Evolutionary conservation across 768 basidiomycete genomes (phyloP), one percentile per base, ranked within the genome.

Genomic region (Tulasnella sp.): DNA sequence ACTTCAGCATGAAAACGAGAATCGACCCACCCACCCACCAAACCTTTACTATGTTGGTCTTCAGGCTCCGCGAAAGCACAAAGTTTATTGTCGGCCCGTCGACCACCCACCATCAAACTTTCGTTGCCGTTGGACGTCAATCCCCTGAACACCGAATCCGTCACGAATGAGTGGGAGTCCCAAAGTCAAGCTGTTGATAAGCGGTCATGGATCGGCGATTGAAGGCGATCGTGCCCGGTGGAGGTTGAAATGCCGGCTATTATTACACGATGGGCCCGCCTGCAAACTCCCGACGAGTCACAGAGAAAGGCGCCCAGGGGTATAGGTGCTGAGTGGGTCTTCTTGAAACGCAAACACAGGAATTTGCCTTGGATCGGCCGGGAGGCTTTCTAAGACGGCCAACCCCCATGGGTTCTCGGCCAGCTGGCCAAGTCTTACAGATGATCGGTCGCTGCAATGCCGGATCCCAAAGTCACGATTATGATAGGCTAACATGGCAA

Each of bases 181-280:
- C 57, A 32, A 11, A 61, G 20, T 26, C n/a, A 61, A 32, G 57
- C 29, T 61, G 57, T n/a, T 48, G 48, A 48, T 61, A 61, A 61
- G 57, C 57, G 57, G 57, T 29, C 26, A 32, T 61, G 57, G n/a
- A 61, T 61, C 57, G 57, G 57, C 57, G 57, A 61, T 61, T 61
- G 57, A 32, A 32, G 26, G 57, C n/a, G 57, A 61, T 61, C 57
- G 57, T n/a, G 6, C 15, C 23, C 13, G 57, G 29, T 61, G 57
- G 57, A 61, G 57, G 57, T 61, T 26, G 9, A 29, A 23, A 48
- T 48, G 48, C 48, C 48, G 48, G 48, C 48, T 23, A 23, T 48
- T 48, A 11, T 15, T 61, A 26, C 26, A 26, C 57, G 15, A 29
- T 61, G 57, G 29, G n/a, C n/a, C 57, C 57, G 57, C 29, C 26